phyloP scores from a whole-genome alignment of 1,139 yeast genomes.

The Scheffersomyces titani region DNA sequence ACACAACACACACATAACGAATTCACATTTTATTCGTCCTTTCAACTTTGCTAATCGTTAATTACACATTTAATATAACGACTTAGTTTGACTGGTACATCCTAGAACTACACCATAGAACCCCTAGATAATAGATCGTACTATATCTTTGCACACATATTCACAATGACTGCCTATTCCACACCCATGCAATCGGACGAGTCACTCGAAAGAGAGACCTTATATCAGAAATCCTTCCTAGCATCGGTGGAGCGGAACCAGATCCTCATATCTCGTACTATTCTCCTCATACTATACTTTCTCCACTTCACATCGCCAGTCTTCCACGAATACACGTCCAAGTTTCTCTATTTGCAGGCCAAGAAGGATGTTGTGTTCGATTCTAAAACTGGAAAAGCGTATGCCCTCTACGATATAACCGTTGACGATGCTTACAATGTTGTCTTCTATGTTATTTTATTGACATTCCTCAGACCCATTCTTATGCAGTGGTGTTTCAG shows the following conservation, averaged over 20 bases:
- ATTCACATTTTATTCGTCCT: too few relatives aligned
- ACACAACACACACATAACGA: neutral
- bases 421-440: constrained; percentile 58
- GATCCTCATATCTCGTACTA: constrained; percentile 32
- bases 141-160: neutral
- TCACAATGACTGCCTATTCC: neutral
- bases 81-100: neutral
- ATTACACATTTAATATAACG: too few relatives aligned
- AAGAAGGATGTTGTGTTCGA: neutral
- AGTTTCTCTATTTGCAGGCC: constrained; percentile 50
- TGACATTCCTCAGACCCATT: constrained; percentile 61
- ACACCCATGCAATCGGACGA: neutral
- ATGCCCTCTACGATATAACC: constrained; percentile 52
- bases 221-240: constrained; percentile 21
- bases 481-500: constrained; percentile 58
- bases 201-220: neutral
- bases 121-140: neutral
- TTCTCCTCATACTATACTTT: constrained; percentile 30
- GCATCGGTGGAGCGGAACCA: constrained; percentile 43
- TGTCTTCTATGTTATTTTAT: constrained; percentile 53
- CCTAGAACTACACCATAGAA: neutral
- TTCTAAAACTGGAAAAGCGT: constrained; percentile 3
- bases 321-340: constrained; percentile 29
- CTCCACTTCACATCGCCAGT: constrained; percentile 25
- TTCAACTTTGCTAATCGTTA: neutral